Evolutionary conservation across 495 filamentous ascomycete genomes (phyloP).

Genomic region (Alectoria sarmentosa): DNA sequence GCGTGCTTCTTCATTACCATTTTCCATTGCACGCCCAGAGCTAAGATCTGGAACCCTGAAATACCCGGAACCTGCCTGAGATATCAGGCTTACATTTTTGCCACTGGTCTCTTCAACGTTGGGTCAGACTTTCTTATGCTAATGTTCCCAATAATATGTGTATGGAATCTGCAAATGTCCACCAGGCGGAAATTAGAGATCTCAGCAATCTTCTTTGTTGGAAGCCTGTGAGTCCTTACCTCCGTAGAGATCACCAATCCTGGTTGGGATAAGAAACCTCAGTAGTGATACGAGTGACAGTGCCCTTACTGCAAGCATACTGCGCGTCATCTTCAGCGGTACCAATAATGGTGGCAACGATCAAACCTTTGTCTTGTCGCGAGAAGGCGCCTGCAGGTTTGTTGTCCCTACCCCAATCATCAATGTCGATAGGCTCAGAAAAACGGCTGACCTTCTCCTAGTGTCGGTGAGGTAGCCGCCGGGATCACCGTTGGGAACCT

Average conservation of each 20-base stretch:
- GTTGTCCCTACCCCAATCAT: not conserved
- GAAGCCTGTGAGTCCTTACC: slow-evolving; percentile 1
- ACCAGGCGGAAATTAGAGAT: not conserved
- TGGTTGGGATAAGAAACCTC: not conserved
- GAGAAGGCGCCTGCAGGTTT: not conserved
- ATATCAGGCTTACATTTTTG: slow-evolving; percentile 22
- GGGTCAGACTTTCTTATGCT: slow-evolving; percentile 31
- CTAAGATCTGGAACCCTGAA: slow-evolving; percentile 16
- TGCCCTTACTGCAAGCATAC: not conserved
- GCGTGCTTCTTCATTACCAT: slow-evolving; percentile 7
- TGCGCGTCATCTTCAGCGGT: not conserved
- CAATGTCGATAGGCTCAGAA: not conserved
- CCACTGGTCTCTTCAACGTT: slow-evolving; percentile 29
- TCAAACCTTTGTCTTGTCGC: not conserved
- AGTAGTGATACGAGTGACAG: not conserved
- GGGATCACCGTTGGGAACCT: slow-evolving; percentile 1
- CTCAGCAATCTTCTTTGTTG: slow-evolving; percentile 4
- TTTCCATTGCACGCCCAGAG: slow-evolving; percentile 14
- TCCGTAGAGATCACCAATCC: not conserved
- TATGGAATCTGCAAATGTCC: slow-evolving; percentile 29
- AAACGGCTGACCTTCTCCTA: not conserved
- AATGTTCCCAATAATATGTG: slow-evolving; percentile 26
- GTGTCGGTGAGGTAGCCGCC: not conserved
- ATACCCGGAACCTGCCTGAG: slow-evolving; percentile 28
- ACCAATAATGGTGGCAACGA: not conserved